Evolutionary conservation across 371 early-diverging fungal species (phyloP).

Genomic region (Paraphysoderma sedebokerense): DNA sequence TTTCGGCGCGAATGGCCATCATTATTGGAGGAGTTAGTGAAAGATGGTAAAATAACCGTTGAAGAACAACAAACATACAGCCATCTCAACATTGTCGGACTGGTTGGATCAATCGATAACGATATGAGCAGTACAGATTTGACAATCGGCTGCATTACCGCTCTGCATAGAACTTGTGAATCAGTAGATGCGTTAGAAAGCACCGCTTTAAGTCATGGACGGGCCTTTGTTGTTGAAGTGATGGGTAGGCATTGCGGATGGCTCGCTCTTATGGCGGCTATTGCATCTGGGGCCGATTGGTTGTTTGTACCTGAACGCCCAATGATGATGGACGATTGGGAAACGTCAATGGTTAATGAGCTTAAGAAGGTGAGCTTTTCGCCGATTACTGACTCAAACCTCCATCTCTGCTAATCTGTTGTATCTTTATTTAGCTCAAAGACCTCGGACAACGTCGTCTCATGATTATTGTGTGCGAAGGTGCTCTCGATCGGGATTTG

Average conservation of each 20-base stretch:
- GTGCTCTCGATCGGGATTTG: constrained; percentile 82
- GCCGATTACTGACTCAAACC: not conserved
- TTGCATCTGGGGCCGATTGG: constrained; percentile 92
- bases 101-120: constrained; percentile 69
- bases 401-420: not conserved
- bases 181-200: constrained; percentile 83
- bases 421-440: constrained; percentile 31
- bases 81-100: constrained; percentile 79
- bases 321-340: constrained; percentile 72
- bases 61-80: constrained; percentile 37
- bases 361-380: constrained; percentile 18
- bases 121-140: constrained; percentile 86
- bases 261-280: constrained; percentile 95
- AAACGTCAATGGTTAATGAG: constrained; percentile 54
- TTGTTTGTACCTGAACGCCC: constrained; percentile 96
- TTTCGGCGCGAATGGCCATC: constrained; percentile 86
- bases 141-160: constrained; percentile 93
- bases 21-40: constrained; percentile 56
- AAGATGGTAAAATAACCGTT: constrained; percentile 20
- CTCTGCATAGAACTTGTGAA: constrained; percentile 95
- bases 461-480: constrained; percentile 94
- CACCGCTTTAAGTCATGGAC: constrained; percentile 91
- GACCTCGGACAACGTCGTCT: constrained; percentile 73
- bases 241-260: constrained; percentile 99
- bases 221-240: constrained; percentile 98